Base-by-base conservation (phyloP, 768 basidiomycete genomes). In the Hericium rajendrae region DNA sequence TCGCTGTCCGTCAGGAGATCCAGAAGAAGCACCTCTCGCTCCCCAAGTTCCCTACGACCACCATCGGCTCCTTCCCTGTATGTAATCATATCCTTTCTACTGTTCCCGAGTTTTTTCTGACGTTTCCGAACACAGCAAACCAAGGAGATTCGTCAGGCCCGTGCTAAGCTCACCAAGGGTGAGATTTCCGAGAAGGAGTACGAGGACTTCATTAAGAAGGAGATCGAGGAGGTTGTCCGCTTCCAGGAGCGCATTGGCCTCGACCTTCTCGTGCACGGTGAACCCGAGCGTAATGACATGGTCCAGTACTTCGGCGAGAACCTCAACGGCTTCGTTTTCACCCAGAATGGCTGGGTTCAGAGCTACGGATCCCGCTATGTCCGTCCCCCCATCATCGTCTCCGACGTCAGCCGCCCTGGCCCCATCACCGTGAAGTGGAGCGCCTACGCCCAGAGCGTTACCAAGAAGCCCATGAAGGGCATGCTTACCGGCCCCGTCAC, bases 271-370 rank as follows among this genome's bases (percentile, higher is more conserved):
- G 97, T 99, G 60, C 97, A 99, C 73, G 97, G 97, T 68, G 97
- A 99, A 74, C 90, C 95, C 55, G 95, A 99, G 79, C 85, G 95
- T 67, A 97, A 97, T 72, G 95, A 97, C 81, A 98, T 98, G 95
- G 94, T 97, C 61, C 94, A 98, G 77, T 99, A 99, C 84, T 99
- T 98, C 65, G 97, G 97, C 64, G 97, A 99, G 74, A 89, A 85
- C 70, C 79, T 99, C 62, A 76, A 82, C 53, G 97, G 97, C 64
- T 97, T 99, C 70, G 91, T 90, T 72, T 99, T 99, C 78, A 98
- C 97, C 61, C 91, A 95, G 75, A 93, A 97, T 64, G 97, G 83
- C 53, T 99, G 97, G 97, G 97, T 99, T 39, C 97, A 99, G 78
- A 94, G 91, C 72, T 99, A 99, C 75, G 97, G 97, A 60, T 97